phyloP scores from a whole-genome alignment of 75 land plant genomes.

The Isoetes taiwanensis region DNA sequence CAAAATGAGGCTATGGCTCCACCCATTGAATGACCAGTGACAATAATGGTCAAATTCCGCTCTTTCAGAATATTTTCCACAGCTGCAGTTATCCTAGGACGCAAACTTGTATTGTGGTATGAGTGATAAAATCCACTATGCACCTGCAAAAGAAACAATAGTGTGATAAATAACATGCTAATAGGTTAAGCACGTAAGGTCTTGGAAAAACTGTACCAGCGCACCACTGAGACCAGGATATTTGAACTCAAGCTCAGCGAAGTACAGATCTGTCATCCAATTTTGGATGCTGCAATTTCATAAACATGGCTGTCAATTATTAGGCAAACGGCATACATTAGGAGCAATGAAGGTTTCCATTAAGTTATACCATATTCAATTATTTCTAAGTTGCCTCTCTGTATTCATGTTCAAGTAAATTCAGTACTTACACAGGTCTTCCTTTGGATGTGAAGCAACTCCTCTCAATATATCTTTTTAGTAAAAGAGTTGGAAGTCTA shows the following conservation, averaged over 20 bases:
- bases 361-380: neutral
- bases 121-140: constrained; percentile 86
- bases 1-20: constrained; percentile 95
- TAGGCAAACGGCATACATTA: neutral
- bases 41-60: constrained; percentile 37
- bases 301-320: too few relatives aligned
- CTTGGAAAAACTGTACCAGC: constrained; percentile 63
- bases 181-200: neutral
- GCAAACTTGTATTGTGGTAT: constrained; percentile 81
- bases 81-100: constrained; percentile 47
- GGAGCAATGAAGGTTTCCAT: neutral
- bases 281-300: constrained; percentile 84
- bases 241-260: constrained; percentile 70
- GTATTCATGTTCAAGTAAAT: constrained; percentile 1
- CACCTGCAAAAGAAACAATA: constrained; percentile 74
- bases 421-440: neutral
- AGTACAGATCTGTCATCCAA: constrained; percentile 78
- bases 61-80: constrained; percentile 32
- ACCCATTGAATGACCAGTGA: constrained; percentile 97
- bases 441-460: too few relatives aligned
- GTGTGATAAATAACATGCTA: neutral
- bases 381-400: neutral
- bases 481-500: too few relatives aligned
- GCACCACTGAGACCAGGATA: constrained; percentile 77
- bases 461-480: too few relatives aligned